Base-by-base conservation (phyloP, 1,284 basidiomycete genomes). In the Leccinum solheimii region DNA sequence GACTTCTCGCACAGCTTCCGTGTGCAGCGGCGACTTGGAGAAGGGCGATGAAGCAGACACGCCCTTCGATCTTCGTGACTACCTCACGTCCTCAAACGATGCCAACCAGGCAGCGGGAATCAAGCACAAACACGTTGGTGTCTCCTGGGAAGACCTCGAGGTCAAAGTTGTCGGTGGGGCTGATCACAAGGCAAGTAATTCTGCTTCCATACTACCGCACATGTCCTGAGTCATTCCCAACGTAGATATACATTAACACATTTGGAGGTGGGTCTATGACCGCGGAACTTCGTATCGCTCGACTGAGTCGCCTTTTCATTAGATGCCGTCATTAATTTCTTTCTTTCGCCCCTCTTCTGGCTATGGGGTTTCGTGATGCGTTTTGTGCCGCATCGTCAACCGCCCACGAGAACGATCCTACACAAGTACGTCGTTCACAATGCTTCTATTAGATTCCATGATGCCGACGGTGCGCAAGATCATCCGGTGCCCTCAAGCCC, bases 101-200 rank as follows among this genome's bases (percentile, higher is more conserved):
- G 83, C 83, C 6, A 80, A 83, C 60, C 86, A 92, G 63, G 74
- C 79, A 30, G 87, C 89, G 6, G 92, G 91, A 5, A 90, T 95
- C 69, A 86, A 86, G 68, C 87, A 88, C 75, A 96, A 96, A 79
- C 86, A 88, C 65, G 90, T 94, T 40, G 92, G 92, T 40, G 90
- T 94, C 32, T 85, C 86, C 26, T 94, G 91, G 88, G 83, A 91
- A 57, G 80, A 88, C 65, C 76, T 93, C 1, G 81, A 88, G 60
- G 93, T 95, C 53, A 79, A 87, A 19, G 91, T 88, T 30, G 73
- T 82, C 1, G 92, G 91, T 27, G 88, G 87, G 49, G 75, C 74
- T 21, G 78, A 81, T 69, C 80, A 77, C 69, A 90, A 90, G 78
- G 88, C 83, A 57, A 48, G 76, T 67, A 1, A 13, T 26, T 11